Conservation (phyloP, 345 rosid genomes). For the Euclidium syriacum region DNA sequence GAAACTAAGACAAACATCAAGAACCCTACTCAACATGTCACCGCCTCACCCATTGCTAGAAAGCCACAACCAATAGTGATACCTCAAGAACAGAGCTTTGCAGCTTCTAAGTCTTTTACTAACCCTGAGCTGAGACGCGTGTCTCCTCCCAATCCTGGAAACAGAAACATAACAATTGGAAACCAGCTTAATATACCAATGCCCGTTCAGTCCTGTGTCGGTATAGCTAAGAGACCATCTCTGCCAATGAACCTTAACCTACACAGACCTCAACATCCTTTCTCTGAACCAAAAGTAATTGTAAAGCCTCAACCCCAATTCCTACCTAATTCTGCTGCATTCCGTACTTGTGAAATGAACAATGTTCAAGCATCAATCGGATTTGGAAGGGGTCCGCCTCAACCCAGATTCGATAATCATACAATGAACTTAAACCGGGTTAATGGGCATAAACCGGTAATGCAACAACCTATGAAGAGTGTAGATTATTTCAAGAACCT, state of each 20-base stretch:
- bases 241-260: constrained; percentile 10
- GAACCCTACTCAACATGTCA: constrained; percentile 13
- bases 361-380: constrained; percentile 13
- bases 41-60: not conserved
- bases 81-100: constrained; percentile 14
- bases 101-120: constrained; percentile 15
- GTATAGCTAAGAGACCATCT: constrained; percentile 3
- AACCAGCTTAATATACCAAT: not conserved
- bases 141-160: constrained; percentile 21
- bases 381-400: constrained; percentile 3
- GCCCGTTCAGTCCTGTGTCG: constrained; percentile 4
- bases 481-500: constrained; percentile 51
- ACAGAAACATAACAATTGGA: constrained; percentile 3
- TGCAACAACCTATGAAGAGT: constrained; percentile 38
- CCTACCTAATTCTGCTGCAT: not conserved
- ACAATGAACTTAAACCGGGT: constrained; percentile 11
- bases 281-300: constrained; percentile 7
- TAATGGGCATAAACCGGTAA: constrained; percentile 7
- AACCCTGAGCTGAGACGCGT: constrained; percentile 8
- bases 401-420: constrained; percentile 15
- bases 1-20: constrained; percentile 1
- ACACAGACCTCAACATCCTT: constrained; percentile 14
- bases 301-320: not conserved
- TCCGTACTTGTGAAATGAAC: constrained; percentile 14
- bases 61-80: not conserved